These are phyloP conservation scores for Oidiodendron maius DNA, from an alignment of 495 filamentous ascomycete species.

Conservation along the genomic window DNA sequence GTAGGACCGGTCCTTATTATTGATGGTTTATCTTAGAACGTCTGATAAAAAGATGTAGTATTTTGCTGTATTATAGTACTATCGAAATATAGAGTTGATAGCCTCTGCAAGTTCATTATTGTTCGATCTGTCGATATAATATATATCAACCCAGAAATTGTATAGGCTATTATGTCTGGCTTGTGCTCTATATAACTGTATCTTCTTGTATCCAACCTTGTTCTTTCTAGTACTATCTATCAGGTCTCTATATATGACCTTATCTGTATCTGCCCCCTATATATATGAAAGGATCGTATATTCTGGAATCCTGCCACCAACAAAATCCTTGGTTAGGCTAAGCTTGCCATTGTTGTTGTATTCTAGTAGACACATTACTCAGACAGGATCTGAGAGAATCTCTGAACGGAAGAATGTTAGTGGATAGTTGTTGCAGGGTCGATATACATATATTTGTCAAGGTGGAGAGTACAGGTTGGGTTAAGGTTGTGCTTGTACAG, in stretches of 20 bases:
- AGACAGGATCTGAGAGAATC: no score
- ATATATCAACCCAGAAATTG: conserved; percentile 36
- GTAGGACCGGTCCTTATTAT: not conserved
- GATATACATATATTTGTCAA: no score
- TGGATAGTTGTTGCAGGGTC: no score
- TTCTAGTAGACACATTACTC: conserved; percentile 4
- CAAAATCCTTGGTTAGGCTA: conserved; percentile 2
- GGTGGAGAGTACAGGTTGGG: no score
- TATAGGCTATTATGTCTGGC: conserved; percentile 14
- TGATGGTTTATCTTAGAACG: not conserved
- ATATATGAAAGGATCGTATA: conserved; percentile 26
- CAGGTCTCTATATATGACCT: conserved; percentile 15
- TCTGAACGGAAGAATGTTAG: no score
- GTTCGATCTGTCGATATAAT: conserved; percentile 22
- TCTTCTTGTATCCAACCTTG: conserved; percentile 20
- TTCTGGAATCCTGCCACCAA: not conserved
- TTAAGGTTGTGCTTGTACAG: no score
- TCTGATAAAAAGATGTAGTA: conserved; percentile 11
- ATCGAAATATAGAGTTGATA: no score
- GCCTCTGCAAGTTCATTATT: no score
- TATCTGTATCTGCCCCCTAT: conserved; percentile 12
- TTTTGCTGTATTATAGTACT: conserved; percentile 12
- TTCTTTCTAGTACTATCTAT: not conserved
- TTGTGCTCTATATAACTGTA: conserved; percentile 16
- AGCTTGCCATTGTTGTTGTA: conserved; percentile 1